Evolutionary conservation across 1,284 basidiomycete genomes (phyloP), one percentile per base, ranked within the genome.

Genomic region (Acaromyces ingoldii): DNA sequence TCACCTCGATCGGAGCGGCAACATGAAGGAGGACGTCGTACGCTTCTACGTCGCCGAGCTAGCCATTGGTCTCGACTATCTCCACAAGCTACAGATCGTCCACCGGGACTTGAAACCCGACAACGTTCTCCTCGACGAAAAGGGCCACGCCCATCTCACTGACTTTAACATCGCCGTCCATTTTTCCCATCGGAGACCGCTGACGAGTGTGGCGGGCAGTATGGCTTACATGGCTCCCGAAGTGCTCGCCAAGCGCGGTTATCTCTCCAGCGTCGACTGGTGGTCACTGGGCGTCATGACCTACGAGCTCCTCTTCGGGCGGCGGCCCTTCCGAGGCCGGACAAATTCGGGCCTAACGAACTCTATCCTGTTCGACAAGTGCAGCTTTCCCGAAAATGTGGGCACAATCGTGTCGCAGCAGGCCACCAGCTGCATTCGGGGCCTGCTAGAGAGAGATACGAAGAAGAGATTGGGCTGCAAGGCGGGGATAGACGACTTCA

Each of bases 101-200:
- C 52, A 54, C 48, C 42, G 55, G 11, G 92, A 96, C 76, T 77
- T 98, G 57, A 97, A 98, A 76, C 93, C 93, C 1, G 93, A 98
- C 76, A 97, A 98, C 74, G 88, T 98, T 60, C 81, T 98, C 10
- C 81, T 98, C 36, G 93, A 97, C 76, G 84, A 88, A 39, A 80
- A 82, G 65, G 93, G 93, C 0, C 92, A 98, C 74, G 93, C 90
- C 0, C 92, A 97, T 74, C 81, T 98, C 60, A 97, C 93, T 13
- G 93, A 97, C 78, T 95, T 98, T 79, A 98, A 98, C 75, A 91
- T 97, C 63, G 93, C 92, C 13, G 91, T 97, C 6, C 93, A 97
- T 76, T 96, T 90, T 75, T 91, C 91, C 6, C 86, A 90, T 51
- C 81, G 86, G 40, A 81, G 89, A 29, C 76, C 88, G 55, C 85